Percentiles rank a stretch among this genome's conserved stretches.
Conservation (phyloP, 2,329 filamentous ascomycete genomes). For the Fusarium compactum region DNA sequence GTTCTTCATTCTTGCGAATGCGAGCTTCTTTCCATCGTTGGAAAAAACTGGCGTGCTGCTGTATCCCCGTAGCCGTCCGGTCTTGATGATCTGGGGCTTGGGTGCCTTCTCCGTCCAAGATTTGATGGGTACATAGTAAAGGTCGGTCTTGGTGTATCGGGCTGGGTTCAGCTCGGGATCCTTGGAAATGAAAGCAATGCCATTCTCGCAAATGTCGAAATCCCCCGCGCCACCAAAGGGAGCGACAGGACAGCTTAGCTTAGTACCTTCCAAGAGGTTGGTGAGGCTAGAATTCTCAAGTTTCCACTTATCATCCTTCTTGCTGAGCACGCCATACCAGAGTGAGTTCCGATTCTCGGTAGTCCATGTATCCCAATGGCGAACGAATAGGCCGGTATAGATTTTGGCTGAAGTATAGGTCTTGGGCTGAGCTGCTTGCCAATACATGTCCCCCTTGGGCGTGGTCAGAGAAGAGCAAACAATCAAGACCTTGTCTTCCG, state of each 20-base stretch:
- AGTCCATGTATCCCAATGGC: slow-evolving; percentile 86
- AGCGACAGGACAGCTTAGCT: slow-evolving; percentile 75
- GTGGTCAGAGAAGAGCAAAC: slow-evolving; percentile 74
- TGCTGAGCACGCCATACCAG: slow-evolving; percentile 75
- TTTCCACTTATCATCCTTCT: slow-evolving; percentile 55
- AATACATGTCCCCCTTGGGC: slow-evolving; percentile 76
- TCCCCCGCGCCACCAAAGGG: slow-evolving; percentile 85
- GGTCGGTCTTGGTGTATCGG: slow-evolving; percentile 82
- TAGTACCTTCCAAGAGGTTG: slow-evolving; percentile 73
- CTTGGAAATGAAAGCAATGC: slow-evolving; percentile 80
- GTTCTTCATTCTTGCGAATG: slow-evolving; percentile 82
- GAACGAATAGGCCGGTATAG: slow-evolving; percentile 80
- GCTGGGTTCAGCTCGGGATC: slow-evolving; percentile 78
- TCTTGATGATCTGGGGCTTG: slow-evolving; percentile 63
- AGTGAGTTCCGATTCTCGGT: slow-evolving; percentile 77
- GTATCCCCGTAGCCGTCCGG: slow-evolving; percentile 72
- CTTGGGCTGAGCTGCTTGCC: slow-evolving; percentile 70
- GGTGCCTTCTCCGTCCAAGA: slow-evolving; percentile 69
- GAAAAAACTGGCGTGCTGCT: slow-evolving; percentile 78
- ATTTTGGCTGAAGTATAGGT: slow-evolving; percentile 74
- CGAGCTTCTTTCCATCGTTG: slow-evolving; percentile 75
- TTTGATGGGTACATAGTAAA: slow-evolving; percentile 77
- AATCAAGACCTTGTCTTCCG: slow-evolving; percentile 64
- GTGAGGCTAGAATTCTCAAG: slow-evolving; percentile 62
- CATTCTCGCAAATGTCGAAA: slow-evolving; percentile 77